These are phyloP conservation scores for Daedaleopsis sinensis DNA, from an alignment of 768 basidiomycete species.

Conservation along the genomic window DNA sequence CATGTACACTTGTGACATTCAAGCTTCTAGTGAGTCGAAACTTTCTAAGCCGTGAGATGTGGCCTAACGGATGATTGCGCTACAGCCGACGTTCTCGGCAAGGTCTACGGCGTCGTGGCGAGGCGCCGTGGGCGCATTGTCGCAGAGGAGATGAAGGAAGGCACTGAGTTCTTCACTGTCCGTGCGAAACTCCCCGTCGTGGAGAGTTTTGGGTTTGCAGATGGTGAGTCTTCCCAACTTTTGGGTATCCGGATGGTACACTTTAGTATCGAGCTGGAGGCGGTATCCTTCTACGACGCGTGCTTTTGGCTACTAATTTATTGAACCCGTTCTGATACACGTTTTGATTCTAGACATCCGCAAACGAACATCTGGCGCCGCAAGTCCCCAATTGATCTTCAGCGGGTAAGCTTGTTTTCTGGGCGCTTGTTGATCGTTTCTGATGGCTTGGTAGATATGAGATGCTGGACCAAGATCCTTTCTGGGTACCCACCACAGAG, in stretches of 20 bases:
- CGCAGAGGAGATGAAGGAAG: conserved; percentile 98
- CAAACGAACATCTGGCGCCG: conserved; percentile 94
- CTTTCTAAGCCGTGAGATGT: not conserved
- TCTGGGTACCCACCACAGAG: conserved; percentile 97
- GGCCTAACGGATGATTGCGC: conserved; percentile 17
- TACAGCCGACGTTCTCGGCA: conserved; percentile 93
- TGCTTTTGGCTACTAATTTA: not conserved
- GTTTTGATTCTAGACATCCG: conserved; percentile 72
- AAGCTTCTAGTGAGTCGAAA: conserved; percentile 82
- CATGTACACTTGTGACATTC: conserved; percentile 99
- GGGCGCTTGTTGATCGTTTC: conserved; percentile 13
- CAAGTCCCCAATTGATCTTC: conserved; percentile 96
- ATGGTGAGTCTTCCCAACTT: conserved; percentile 56
- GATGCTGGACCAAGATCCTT: conserved; percentile 90
- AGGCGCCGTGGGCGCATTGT: conserved; percentile 90
- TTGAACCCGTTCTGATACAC: conserved; percentile 1
- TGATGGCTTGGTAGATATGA: conserved; percentile 65
- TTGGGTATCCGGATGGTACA: no score
- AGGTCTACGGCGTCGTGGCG: conserved; percentile 95
- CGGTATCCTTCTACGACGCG: no score
- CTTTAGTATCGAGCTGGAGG: no score
- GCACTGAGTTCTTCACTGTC: conserved; percentile 92
- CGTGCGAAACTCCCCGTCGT: conserved; percentile 91
- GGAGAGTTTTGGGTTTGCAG: conserved; percentile 97
- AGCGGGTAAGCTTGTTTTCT: conserved; percentile 66